Evolutionary conservation across 1,139 yeast genomes (phyloP).

Genomic region (Arxiozyma heterogenica): DNA sequence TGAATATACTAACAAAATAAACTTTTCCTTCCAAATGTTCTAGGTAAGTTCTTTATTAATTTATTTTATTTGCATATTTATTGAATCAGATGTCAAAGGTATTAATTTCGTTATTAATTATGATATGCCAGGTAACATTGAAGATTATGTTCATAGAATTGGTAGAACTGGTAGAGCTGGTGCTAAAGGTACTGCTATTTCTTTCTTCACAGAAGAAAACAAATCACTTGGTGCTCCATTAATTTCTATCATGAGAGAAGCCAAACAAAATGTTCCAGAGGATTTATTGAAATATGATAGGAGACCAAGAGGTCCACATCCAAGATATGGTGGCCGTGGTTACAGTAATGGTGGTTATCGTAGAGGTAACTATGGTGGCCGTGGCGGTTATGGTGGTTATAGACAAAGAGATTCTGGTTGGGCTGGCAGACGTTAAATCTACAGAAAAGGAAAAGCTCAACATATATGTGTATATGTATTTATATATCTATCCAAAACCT

Average conservation of each 20-base stretch:
- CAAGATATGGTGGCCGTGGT: constrained; percentile 51
- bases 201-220: constrained; percentile 86
- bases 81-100: constrained; percentile 81
- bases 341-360: constrained; percentile 40
- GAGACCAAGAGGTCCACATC: constrained; percentile 32
- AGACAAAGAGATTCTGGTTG: constrained; percentile 9
- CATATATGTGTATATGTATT: background rate
- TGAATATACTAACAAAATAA: too few relatives aligned
- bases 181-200: constrained; percentile 86
- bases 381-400: constrained; percentile 13
- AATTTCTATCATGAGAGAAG: constrained; percentile 86
- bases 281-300: constrained; percentile 44
- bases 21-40: background rate
- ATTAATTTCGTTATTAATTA: constrained; percentile 85
- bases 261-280: constrained; percentile 78
- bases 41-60: too few relatives aligned
- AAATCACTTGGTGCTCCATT: constrained; percentile 84
- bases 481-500: background rate
- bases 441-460: background rate
- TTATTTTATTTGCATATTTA: background rate
- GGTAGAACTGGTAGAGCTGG: constrained; percentile 99
- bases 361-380: constrained; percentile 17
- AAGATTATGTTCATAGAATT: constrained; percentile 71
- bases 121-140: constrained; percentile 97
- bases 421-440: constrained; percentile 11